A percentile compares a stretch with the other conserved stretches of the same genome.
Conservation (phyloP, 768 basidiomycete genomes). For the Suillus placidus region DNA sequence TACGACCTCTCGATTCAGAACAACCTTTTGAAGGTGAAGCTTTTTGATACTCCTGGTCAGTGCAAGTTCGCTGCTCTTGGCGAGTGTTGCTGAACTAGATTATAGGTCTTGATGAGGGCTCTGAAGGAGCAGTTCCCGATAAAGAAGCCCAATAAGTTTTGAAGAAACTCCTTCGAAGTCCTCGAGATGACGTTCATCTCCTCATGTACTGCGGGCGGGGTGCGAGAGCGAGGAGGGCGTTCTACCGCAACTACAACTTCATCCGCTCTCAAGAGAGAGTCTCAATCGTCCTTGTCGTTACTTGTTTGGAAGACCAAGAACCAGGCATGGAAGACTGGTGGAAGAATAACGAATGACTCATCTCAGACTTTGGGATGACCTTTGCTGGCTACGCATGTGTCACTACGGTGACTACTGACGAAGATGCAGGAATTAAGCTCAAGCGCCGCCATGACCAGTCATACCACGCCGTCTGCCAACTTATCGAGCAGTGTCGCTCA, state of each 20-base stretch:
- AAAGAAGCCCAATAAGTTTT: conserved; percentile 26
- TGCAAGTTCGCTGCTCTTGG: not conserved
- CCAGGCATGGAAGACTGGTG: conserved; percentile 43
- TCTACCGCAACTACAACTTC: conserved; percentile 33
- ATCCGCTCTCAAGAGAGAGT: conserved; percentile 31
- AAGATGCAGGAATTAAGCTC: not conserved
- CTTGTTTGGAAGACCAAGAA: conserved; percentile 37
- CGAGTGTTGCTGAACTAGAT: not conserved
- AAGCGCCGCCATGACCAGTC: conserved; percentile 11
- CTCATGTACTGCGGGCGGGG: conserved; percentile 39
- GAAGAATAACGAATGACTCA: conserved; percentile 34
- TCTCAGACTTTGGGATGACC: conserved; percentile 36
- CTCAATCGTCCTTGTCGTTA: conserved; percentile 35
- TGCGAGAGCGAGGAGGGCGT: conserved; percentile 26
- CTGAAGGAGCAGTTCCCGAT: conserved; percentile 29
- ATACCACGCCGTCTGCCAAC: not conserved
- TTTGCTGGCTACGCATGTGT: conserved; percentile 46
- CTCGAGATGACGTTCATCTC: conserved; percentile 35
- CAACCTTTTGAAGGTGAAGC: conserved; percentile 12
- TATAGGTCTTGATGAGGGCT: conserved; percentile 33
- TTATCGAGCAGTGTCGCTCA: conserved; percentile 7
- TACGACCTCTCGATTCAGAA: not conserved
- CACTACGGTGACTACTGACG: conserved; percentile 11
- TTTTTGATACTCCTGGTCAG: conserved; percentile 33
- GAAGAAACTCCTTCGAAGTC: conserved; percentile 35